A percentile compares a stretch with the other conserved stretches of the same genome.
Conservation (phyloP, 108 stramenopile genomes). For the Cyclostephanos invisitatus region DNA sequence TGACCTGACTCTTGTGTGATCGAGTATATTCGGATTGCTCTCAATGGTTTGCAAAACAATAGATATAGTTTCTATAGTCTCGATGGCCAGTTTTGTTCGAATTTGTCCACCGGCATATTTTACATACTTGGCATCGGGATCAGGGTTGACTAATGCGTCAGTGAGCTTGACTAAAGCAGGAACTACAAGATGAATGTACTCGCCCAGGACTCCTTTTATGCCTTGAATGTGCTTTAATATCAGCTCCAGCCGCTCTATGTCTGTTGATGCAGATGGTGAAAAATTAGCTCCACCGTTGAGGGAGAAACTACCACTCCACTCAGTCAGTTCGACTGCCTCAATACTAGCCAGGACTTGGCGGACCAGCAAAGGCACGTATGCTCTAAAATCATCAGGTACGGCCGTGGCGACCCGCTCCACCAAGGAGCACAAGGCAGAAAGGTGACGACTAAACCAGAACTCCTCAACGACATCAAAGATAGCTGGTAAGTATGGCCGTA, state of each 20-base stretch:
- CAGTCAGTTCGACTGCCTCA: slow-evolving; percentile 64
- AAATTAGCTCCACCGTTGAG: not conserved
- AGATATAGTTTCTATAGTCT: slow-evolving; percentile 67
- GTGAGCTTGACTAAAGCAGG: slow-evolving; percentile 83
- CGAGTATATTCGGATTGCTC: slow-evolving; percentile 26
- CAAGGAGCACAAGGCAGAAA: slow-evolving; percentile 81
- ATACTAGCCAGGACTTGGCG: slow-evolving; percentile 65
- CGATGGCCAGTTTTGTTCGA: slow-evolving; percentile 49
- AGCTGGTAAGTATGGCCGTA: slow-evolving; percentile 84
- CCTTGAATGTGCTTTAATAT: slow-evolving; percentile 70
- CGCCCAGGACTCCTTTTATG: slow-evolving; percentile 69
- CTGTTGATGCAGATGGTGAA: slow-evolving; percentile 2
- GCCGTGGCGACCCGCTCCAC: slow-evolving; percentile 82
- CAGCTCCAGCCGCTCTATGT: slow-evolving; percentile 58
- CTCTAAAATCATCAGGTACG: slow-evolving; percentile 82
- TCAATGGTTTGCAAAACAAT: slow-evolving; percentile 54
- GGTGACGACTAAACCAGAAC: slow-evolving; percentile 89
- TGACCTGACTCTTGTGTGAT: slow-evolving; percentile 36
- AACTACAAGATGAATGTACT: slow-evolving; percentile 81
- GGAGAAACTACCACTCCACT: slow-evolving; percentile 41
- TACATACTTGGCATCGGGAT: slow-evolving; percentile 16
- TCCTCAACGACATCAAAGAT: slow-evolving; percentile 89
- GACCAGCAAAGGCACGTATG: slow-evolving; percentile 78
- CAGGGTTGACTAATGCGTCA: slow-evolving; percentile 62
- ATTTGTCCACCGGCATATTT: slow-evolving; percentile 17